Conservation (phyloP, 768 basidiomycete species). For the Leucosporidium scottii region DNA sequence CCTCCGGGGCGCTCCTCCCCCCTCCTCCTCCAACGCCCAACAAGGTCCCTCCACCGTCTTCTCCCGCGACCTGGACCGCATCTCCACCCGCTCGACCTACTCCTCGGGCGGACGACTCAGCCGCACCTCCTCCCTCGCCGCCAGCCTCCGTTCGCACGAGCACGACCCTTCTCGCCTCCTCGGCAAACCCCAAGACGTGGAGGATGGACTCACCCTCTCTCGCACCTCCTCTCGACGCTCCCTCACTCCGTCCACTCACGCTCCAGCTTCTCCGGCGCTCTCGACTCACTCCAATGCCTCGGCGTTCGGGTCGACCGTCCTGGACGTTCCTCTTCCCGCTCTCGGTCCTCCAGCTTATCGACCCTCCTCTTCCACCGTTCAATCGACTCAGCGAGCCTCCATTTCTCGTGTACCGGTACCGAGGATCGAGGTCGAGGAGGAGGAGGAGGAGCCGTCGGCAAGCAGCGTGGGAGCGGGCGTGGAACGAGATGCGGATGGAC, state of each 20-base stretch:
- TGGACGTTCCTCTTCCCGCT: slow-evolving; percentile 14
- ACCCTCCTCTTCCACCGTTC: slow-evolving; percentile 9
- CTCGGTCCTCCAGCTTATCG: slow-evolving; percentile 30
- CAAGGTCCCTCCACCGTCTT: slow-evolving; percentile 24
- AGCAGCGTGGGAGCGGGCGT: not conserved
- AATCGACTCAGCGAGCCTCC: slow-evolving; percentile 12
- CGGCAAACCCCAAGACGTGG: not conserved
- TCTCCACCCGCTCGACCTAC: slow-evolving; percentile 12
- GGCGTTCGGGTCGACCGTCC: slow-evolving; percentile 9
- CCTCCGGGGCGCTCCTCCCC: not conserved
- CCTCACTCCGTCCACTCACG: not conserved
- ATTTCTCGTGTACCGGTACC: not conserved
- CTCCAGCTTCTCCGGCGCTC: not conserved
- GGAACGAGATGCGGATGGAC: not conserved
- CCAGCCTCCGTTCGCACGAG: slow-evolving; percentile 9
- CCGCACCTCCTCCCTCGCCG: not conserved
- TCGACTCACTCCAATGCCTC: not conserved
- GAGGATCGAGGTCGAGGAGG: not conserved
- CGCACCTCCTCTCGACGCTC: slow-evolving; percentile 2
- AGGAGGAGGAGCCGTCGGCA: not conserved
- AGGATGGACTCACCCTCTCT: not conserved
- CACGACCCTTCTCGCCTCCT: not conserved
- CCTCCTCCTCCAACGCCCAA: not conserved
- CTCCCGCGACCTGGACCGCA: slow-evolving; percentile 9
- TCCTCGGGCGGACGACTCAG: slow-evolving; percentile 1